Base-by-base conservation (phyloP, 192 early-diverging fungal genomes). In the Cladochytrium replicatum region DNA sequence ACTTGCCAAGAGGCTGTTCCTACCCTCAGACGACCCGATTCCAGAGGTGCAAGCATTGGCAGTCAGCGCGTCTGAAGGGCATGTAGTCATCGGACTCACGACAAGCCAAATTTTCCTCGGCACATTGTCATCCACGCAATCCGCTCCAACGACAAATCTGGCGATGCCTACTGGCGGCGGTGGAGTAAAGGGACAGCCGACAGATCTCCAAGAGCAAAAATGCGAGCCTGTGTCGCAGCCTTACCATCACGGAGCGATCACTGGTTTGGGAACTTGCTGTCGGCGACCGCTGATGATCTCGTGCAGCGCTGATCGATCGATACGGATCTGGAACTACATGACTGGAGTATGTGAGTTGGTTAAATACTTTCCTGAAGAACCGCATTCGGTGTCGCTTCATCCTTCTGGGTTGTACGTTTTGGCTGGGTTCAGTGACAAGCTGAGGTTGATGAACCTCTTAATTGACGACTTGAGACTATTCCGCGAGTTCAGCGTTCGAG, bases 311-410 rank as follows among this genome's bases (percentile, higher is more conserved):
- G 78, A 80, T 51, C 27, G 48, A 23, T 63, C 66, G 9, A 62
- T 80, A 7, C 64, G 75, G 15, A 50, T 80, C 23, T 80, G 72
- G 72, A 74, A 80, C 60, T 80, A 78, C 50, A 13, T 71, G 32
- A 62, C 55, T 5, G 61, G 63, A 15, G 65, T 53, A 19, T 72
- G 64, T 41, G 69, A 75, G 56, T 44, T 80, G 30, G 55, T 62
- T 42, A 72, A 73, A 43, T 56, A 61, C 43, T 80, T 73, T 52
- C 45, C 58, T 13, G 78, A 80, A 41, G 78, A 80, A 31, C 54
- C 72, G 0, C 58, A 43, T 11, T 60, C 60, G 4, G 63, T 80
- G 6, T 50, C 78, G 1, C 29, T 80, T 15, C 78, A 80, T 58
- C 78, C 78, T 1, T 66, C 61, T 29, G 78, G 78, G 7, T 54